Percentiles rank a stretch among this genome's conserved stretches.
phyloP scores from a whole-genome alignment of 768 basidiomycete genomes.

The Tulasnella sp. region DNA sequence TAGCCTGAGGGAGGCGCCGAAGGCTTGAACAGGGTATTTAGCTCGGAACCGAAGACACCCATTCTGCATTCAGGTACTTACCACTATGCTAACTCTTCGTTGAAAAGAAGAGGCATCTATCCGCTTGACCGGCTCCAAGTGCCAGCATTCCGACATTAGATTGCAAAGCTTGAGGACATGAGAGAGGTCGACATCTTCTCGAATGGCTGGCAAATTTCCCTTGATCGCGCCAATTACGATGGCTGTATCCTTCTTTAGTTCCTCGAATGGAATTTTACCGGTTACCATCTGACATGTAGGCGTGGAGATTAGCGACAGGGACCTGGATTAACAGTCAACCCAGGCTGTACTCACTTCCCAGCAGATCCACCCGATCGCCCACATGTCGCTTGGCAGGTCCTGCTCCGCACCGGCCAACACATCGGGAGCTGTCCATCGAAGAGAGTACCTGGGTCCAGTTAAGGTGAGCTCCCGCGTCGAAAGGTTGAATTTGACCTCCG shows the following conservation, averaged over 20 bases:
- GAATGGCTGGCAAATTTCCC: neutral
- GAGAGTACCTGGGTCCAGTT: neutral
- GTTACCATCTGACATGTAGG: neutral
- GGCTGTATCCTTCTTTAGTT: neutral
- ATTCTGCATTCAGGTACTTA: neutral
- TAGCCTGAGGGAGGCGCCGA: neutral
- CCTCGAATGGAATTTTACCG: neutral
- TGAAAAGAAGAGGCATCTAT: neutral
- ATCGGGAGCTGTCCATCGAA: slow-evolving; percentile 1
- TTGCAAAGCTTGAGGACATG: neutral
- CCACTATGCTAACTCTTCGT: neutral
- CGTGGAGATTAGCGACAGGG: neutral
- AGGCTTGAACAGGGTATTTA: neutral
- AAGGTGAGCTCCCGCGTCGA: neutral
- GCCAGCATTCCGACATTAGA: neutral
- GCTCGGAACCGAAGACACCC: neutral
- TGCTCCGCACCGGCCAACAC: neutral
- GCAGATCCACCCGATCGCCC: neutral
- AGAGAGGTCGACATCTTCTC: neutral
- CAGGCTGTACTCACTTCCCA: neutral
- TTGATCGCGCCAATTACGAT: neutral
- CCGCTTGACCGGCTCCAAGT: neutral
- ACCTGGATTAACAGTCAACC: neutral
- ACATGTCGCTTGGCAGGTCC: slow-evolving; percentile 2
- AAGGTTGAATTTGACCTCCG: neutral